Evolutionary conservation across 2,329 filamentous ascomycete species (phyloP), one percentile per base, ranked within the genome.

Genomic region (Phyllosticta ampelicida): DNA sequence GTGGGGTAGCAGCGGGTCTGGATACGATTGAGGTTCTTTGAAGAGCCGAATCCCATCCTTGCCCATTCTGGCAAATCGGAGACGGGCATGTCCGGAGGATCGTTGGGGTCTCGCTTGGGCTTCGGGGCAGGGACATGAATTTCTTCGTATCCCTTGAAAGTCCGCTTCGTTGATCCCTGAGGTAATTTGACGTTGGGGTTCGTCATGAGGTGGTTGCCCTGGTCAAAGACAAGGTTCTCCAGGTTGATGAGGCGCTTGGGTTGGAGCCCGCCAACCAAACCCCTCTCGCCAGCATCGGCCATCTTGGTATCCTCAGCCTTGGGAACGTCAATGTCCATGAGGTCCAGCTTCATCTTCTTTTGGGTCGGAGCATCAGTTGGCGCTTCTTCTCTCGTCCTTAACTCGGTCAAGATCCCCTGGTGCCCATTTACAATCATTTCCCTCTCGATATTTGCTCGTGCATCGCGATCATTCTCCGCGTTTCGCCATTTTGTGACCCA

Each of bases 151-250:
- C 94, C 94, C 73, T 99, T 99, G 76, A 96, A 96, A 0, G 89
- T 90, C 53, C 90, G 84, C 73, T 97, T 96, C 0, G 89, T 96
- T 1, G 94, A 96, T 10, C 94, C 94, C 70, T 96, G 90, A 0
- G 94, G 94, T 19, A 99, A 80, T 62, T 88, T 87, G 52, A 99
- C 94, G 69, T 90, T 96, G 6, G 90, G 88, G 66, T 99, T 99
- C n/a, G 94, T 97, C 92, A 97, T 99, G 50, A 99, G 80, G 76
- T 99, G 94, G 67, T 97, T 99, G 56, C 94, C 94, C 73, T 97
- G 92, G 65, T 97, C 94, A 69, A 99, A 99, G 48, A 96, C 82
- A 30, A 99, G 82, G 66, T 97, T 97, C 60, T 99, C 92, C 55
- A 99, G 78, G 69, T 97, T 97, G 70, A 99, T 90, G 51, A 90